Percentiles rank a stretch among this genome's conserved stretches.
phyloP scores from a whole-genome alignment of 495 filamentous ascomycete genomes.

The Recurvomyces mirabilis region DNA sequence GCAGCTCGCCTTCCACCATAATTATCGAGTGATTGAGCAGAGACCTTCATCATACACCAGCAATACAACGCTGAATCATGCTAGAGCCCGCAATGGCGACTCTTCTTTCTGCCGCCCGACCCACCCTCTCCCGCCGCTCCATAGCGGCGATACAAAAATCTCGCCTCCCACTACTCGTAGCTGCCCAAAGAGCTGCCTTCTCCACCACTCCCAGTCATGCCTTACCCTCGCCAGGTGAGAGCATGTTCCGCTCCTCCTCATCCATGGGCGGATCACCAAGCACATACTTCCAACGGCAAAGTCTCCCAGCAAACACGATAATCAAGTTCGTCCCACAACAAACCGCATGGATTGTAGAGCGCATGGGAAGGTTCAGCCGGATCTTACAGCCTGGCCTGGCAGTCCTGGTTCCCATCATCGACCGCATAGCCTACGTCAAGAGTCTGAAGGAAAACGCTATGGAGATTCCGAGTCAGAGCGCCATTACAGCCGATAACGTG shows the following conservation, averaged over 20 bases:
- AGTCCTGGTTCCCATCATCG: slow-evolving; percentile 78
- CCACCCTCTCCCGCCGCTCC: slow-evolving; percentile 11
- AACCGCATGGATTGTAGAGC: slow-evolving; percentile 98
- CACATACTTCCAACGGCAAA: slow-evolving; percentile 47
- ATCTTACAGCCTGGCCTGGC: slow-evolving; percentile 88
- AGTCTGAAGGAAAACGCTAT: slow-evolving; percentile 90
- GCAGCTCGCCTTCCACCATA: too few relatives aligned
- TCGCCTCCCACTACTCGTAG: slow-evolving; percentile 8
- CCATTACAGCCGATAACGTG: slow-evolving; percentile 97
- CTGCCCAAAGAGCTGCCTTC: slow-evolving; percentile 11
- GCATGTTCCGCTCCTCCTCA: slow-evolving; percentile 20
- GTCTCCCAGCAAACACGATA: slow-evolving; percentile 82
- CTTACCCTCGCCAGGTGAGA: slow-evolving; percentile 14
- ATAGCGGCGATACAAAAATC: slow-evolving; percentile 14
- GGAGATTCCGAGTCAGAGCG: slow-evolving; percentile 91
- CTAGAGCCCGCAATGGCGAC: slow-evolving; percentile 10
- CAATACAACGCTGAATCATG: too few relatives aligned
- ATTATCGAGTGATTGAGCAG: too few relatives aligned
- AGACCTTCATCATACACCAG: too few relatives aligned
- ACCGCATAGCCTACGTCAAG: slow-evolving; percentile 96
- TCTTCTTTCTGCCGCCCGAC: slow-evolving; percentile 6
- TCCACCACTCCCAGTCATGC: slow-evolving; percentile 10
- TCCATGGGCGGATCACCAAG: slow-evolving; percentile 19
- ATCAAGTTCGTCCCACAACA: slow-evolving; percentile 97
- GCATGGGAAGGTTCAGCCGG: slow-evolving; percentile 92